Conservation (phyloP, 768 basidiomycete genomes). For the Russula sp. region DNA sequence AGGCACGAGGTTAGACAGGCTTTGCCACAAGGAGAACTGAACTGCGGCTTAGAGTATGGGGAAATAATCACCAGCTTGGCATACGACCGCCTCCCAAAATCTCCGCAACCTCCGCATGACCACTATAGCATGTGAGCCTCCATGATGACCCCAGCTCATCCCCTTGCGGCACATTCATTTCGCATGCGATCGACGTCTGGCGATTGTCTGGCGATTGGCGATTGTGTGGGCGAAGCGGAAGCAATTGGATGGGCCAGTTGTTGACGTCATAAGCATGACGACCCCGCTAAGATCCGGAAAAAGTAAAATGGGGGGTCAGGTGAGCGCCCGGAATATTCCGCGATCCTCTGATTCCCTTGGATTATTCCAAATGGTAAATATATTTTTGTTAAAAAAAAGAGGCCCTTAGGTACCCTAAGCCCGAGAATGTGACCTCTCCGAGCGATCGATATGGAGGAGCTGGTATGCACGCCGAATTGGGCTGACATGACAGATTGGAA, state of each 20-base stretch:
- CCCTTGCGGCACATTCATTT: too few species aligned
- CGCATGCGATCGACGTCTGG: neutral
- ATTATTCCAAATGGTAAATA: neutral
- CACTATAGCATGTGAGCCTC: neutral
- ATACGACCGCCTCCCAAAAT: neutral
- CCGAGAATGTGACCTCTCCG: neutral
- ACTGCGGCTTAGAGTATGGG: neutral
- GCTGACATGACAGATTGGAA: neutral
- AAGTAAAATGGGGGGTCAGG: neutral
- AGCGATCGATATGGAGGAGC: constrained; percentile 5
- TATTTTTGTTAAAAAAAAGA: neutral
- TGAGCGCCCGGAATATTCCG: neutral
- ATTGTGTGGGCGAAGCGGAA: constrained; percentile 16
- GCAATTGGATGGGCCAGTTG: neutral
- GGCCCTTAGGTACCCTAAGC: neutral
- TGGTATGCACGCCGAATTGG: neutral
- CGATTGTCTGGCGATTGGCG: constrained; percentile 12
- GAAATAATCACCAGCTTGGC: neutral
- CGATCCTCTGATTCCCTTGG: neutral
- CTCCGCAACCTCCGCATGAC: constrained; percentile 16
- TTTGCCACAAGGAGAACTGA: neutral
- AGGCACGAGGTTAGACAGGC: neutral
- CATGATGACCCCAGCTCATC: constrained; percentile 1
- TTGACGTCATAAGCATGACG: constrained; percentile 17
- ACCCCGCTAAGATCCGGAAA: constrained; percentile 11